Base-by-base conservation (phyloP, 2,329 filamentous ascomycete species). In the Apiospora aurea region DNA sequence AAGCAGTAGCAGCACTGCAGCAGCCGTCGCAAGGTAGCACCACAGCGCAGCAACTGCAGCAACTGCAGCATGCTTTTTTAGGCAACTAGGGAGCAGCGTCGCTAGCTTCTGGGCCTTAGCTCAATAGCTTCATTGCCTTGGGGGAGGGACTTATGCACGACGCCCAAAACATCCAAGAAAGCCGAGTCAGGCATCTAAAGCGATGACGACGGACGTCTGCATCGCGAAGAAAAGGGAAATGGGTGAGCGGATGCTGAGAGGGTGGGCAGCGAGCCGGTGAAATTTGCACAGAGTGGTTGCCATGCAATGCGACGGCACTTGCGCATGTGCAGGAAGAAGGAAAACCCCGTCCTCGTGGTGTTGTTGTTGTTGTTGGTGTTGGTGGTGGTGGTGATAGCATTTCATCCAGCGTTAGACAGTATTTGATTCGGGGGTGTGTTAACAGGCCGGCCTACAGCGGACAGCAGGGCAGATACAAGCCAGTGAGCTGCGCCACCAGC, bases 221-320 rank as follows among this genome's bases (percentile, higher is more conserved):
- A 79, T 74, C 75, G 73, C 74, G 77, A 75, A 78, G 73, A 75
- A 80, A 77, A 75, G 70, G 75, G 77, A 78, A 79, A 72, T 72
- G 71, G 69, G 41, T 70, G 70, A 71, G 69, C 70, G 67, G 67
- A 73, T 71, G 70, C 68, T 34, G 51, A 68, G 29, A 38, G 46
- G 46, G 43, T 46, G 43, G 53, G 34, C 29, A 41, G 34, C 34
- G 57, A 64, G 57, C 41, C 57, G 57, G 34, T 41, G 57, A 18
- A 41, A 64, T 38, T 21, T 41, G 41, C 57, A 64, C 11, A 64
- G 34, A 34, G 53, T 57, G 53, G 47, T 43, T 38, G 57, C n/a
- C 16, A 53, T 47, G 71, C 71, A 51, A 72, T 72, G 34, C 71
- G 67, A 72, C 71, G 51, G 46, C 71, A 43, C 71, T 69, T 72